Base-by-base conservation (phyloP, 2,329 filamentous ascomycete genomes). In the Penicillium sp. region DNA sequence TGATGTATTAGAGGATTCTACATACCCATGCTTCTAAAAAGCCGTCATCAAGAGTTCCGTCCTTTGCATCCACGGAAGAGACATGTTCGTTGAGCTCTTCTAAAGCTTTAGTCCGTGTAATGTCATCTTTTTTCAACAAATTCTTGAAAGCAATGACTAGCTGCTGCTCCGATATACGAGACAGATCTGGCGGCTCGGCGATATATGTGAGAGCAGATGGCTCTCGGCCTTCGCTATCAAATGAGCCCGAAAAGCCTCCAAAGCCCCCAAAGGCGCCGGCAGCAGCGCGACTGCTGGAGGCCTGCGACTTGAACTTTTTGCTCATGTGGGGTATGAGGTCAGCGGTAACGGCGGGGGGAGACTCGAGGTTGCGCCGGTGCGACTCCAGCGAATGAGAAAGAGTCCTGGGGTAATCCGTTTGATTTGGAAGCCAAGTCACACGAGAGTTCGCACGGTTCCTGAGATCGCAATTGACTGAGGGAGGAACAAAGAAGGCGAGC, bases 141-240 rank as follows among this genome's bases (percentile, higher is more conserved):
- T 95, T 96, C 73, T 97, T 96, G 76, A 97, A 90, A n/a, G 87
- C 85, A 12, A 97, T 91, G 30, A 93, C 85, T 30, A 93, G 80
- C 65, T 94, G 89, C 7, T 91, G 82, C 62, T 96, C 87, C 37
- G 86, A 88, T 53, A 99, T 85, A 36, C 77, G 77, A 27, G 86
- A 85, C 60, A 96, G 84, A 65, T 96, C 88, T 41, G 90, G 89
- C 8, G 91, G 90, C 65, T 96, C 91, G 46, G 89, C 81, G 46
- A 97, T 84, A 75, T 96, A 97, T 37, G 92, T 96, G 32, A 99
- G 80, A 37, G 77, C 76, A n/a, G 84, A 87, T 2, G 81, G 75
- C 23, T 78, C 75, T 47, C 70, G 68, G 42, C 76, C 75, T 48
- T 79, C 60, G 37, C 65, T 61, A 17, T 66, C 63, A 57, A 70